Base-by-base conservation (phyloP, 257 asterid species). In the Mentha longifolia region DNA sequence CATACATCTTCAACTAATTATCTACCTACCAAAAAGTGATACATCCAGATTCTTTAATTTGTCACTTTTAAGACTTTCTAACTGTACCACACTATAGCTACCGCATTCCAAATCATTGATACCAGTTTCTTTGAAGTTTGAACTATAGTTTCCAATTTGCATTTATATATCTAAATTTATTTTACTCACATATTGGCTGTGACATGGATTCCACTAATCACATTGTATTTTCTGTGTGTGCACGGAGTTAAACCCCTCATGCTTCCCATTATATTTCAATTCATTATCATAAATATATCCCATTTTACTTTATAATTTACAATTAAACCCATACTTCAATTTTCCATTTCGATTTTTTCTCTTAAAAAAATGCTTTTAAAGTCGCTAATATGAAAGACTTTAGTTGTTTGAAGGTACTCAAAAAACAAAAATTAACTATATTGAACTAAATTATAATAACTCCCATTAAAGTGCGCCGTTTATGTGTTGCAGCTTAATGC, bases 161-260 rank as follows among this genome's bases (percentile, higher is more conserved):
- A 8, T n/a, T n/a, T 49, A 22, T 22, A 22, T 22, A 49, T n/a
- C 10, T 4, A 49, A 49, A 42, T 8, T 42, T 2, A 28, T 11
- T 57, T 35, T 35, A 35, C 39, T 6, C 46, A 59, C 15, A 59
- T 59, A 60, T 15, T 60, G 74, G 31, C 56, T 55, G 14, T 68
- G 65, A 13, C 39, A 68, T 68, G 74, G 67, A 57, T 4, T 70
- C 74, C 74, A 70, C 74, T 67, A 52, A 5, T 15, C 4, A 43
- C 12, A 8, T n/a, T 39, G 5, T 68, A 35, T 41, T 37, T 54
- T 43, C 31, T 28, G 31, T 3, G 25, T 42, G 2, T 22, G 25
- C 25, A 22, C 25, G 25, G 14, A 9, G 49, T 35, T 35, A 35
- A 35, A 11, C 49, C 14, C 47, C 14, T 43, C 13, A 39, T 20